Conservation (phyloP, 2,329 filamentous ascomycete species). For the Epichloe festucae region DNA sequence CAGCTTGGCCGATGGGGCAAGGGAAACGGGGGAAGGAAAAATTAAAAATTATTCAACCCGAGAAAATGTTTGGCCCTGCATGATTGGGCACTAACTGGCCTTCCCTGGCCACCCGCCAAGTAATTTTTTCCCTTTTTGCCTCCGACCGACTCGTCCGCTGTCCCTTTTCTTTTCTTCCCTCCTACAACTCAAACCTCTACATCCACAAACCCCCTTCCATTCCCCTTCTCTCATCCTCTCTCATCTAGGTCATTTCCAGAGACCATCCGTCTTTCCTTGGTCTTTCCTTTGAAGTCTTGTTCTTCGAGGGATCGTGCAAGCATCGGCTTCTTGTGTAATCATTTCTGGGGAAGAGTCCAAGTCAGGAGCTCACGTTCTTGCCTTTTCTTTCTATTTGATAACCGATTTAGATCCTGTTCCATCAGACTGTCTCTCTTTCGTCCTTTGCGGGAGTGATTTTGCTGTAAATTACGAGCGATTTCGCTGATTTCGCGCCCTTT, state of each 20-base stretch:
- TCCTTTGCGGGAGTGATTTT: slow-evolving; percentile 18
- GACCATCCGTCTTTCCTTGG: slow-evolving; percentile 26
- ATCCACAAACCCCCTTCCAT: too few relatives aligned
- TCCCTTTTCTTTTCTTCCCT: too few relatives aligned
- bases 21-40: neutral
- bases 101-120: slow-evolving; percentile 15
- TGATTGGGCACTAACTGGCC: slow-evolving; percentile 21
- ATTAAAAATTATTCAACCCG: slow-evolving; percentile 5
- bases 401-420: slow-evolving; percentile 17
- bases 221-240: slow-evolving; percentile 3
- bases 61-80: neutral
- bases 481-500: neutral
- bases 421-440: slow-evolving; percentile 16
- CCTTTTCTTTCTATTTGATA: slow-evolving; percentile 14
- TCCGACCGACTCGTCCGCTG: too few relatives aligned
- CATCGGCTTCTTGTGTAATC: slow-evolving; percentile 19
- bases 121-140: too few relatives aligned
- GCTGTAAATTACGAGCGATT: slow-evolving; percentile 7
- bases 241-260: slow-evolving; percentile 17
- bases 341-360: slow-evolving; percentile 19
- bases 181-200: too few relatives aligned
- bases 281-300: slow-evolving; percentile 33
- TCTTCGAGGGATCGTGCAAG: slow-evolving; percentile 27
- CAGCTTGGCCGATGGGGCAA: neutral
- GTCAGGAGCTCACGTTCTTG: slow-evolving; percentile 21